Base-by-base conservation (phyloP, 768 basidiomycete species). In the Serendipita sp. region DNA sequence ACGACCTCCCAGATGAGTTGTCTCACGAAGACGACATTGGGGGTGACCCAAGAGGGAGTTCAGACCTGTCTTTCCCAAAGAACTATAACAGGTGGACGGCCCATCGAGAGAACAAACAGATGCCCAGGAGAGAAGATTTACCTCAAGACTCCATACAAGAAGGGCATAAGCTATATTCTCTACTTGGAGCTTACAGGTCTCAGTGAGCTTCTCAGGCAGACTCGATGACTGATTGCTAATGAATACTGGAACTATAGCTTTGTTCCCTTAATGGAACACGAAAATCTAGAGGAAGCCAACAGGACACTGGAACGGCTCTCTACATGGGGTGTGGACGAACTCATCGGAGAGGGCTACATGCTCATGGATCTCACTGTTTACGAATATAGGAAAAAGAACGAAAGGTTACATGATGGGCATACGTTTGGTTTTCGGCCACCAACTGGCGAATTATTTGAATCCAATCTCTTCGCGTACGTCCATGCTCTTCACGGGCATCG, bases 291-390 rank as follows among this genome's bases (percentile, higher is more conserved):
- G 69, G 82, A 81, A 44, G 83, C 85, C 67, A 78, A 78, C 1
- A 77, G 81, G 0, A 71, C 88, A 28, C 78, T 77, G 60, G 77
- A 86, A 66, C 82, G 90, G 41, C 77, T 92, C 15, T 76, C 82
- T 1, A 80, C 78, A 15, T 91, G 89, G 90, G 76, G 81, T 10
- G 65, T 85, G 3, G 75, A 78, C 32, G 78, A 81, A 23, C 74
- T 91, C 47, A 74, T 78, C 67, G 75, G 79, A n/a, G 85, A 86
- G 68, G 90, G 90, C 0, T 91, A 89, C 69, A 81, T 83, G 63
- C 70, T 92, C 36, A 85, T 83, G 0, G 82, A 77, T 16, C 74
- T 91, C 28, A 78, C 74, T 15, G 88, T 81, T 0, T 91, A 80
- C 70, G 89, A 35, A 28, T 60, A 60, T 35, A 36, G 18, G 18